A percentile compares a stretch with the other conserved stretches of the same genome.
phyloP scores from a whole-genome alignment of 768 basidiomycete species.

The Serendipita vermifera region DNA sequence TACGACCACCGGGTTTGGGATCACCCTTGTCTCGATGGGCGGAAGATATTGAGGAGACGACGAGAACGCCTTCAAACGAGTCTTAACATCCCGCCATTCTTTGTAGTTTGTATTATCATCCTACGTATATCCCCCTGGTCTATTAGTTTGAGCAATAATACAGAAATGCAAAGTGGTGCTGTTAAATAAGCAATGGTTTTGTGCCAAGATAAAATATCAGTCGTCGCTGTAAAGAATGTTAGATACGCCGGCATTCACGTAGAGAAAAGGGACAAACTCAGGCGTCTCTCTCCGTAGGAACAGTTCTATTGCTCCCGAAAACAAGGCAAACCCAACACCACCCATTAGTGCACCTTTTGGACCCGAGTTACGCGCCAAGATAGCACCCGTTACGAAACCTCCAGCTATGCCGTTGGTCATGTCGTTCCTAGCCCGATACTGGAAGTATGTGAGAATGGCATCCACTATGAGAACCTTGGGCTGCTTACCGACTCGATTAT shows the following conservation, averaged over 20 bases:
- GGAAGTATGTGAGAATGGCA: background rate
- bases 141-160: too few species aligned
- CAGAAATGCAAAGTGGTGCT: too few species aligned
- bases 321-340: constrained; percentile 83
- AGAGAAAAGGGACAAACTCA: constrained; percentile 39
- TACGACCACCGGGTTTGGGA: too few species aligned
- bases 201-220: background rate
- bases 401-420: constrained; percentile 81
- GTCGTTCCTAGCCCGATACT: constrained; percentile 97
- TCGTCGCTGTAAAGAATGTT: background rate
- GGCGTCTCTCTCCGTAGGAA: constrained; percentile 70
- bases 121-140: too few species aligned
- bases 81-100: too few species aligned
- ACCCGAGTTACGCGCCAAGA: constrained; percentile 78
- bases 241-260: too few species aligned
- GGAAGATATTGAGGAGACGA: too few species aligned
- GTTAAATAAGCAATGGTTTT: too few species aligned
- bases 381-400: constrained; percentile 78
- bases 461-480: background rate
- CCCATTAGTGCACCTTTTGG: constrained; percentile 80
- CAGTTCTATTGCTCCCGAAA: constrained; percentile 81
- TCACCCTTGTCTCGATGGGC: too few species aligned
- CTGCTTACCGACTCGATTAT: constrained; percentile 83
- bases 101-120: too few species aligned
- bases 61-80: too few species aligned